phyloP scores from a whole-genome alignment of 2,329 filamentous ascomycete genomes.

The Fusarium sp. region DNA sequence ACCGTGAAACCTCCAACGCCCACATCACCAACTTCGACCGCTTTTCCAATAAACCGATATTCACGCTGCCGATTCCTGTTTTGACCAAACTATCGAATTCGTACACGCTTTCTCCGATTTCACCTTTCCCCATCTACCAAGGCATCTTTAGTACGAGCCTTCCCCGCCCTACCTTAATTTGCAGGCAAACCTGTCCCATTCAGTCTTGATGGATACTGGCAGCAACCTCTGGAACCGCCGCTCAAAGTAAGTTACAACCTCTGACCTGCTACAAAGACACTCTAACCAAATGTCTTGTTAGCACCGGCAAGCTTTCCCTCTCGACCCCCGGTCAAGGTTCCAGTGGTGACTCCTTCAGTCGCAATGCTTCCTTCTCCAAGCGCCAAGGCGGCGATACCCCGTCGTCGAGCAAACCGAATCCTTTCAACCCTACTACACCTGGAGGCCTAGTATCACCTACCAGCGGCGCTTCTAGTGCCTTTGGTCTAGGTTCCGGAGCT shows the following conservation, averaged over 20 bases:
- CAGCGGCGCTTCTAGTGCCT: constrained; percentile 85
- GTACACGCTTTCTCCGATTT: constrained; percentile 18
- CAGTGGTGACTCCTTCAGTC: constrained; percentile 70
- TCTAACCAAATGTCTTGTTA: constrained; percentile 56
- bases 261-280: constrained; percentile 9
- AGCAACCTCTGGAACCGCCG: constrained; percentile 82
- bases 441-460: constrained; percentile 61
- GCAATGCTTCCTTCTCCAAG: constrained; percentile 77
- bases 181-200: constrained; percentile 46
- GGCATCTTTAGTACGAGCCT: constrained; percentile 43
- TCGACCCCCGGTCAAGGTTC: constrained; percentile 77
- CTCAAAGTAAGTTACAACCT: constrained; percentile 76
- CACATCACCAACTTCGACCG: constrained; percentile 38
- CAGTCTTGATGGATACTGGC: constrained; percentile 67
- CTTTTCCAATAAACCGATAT: constrained; percentile 9
- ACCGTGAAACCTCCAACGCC: constrained; percentile 36
- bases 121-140: constrained; percentile 23
- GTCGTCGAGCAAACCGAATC: constrained; percentile 83
- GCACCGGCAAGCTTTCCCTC: constrained; percentile 91
- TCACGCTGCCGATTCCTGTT: constrained; percentile 3
- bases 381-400: constrained; percentile 77
- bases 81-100: constrained; percentile 10
- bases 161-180: constrained; percentile 47
- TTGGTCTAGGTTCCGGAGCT: constrained; percentile 93
- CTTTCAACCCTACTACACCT: constrained; percentile 79